Evolutionary conservation across 495 filamentous ascomycete species (phyloP).

Genomic region (Penicillium bovifimosum): DNA sequence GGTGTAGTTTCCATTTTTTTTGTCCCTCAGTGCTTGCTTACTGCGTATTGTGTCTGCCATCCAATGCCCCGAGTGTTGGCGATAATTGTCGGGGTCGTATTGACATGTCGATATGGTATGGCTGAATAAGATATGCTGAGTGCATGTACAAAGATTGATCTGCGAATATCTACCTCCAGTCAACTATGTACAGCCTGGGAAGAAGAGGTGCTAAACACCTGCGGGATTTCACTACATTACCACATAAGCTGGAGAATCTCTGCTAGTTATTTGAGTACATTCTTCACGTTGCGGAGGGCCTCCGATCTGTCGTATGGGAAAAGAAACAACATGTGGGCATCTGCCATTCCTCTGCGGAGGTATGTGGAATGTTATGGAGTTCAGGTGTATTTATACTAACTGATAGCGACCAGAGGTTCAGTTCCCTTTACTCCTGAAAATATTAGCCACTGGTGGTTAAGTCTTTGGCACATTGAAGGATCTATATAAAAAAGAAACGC

Average conservation of each 20-base stretch:
- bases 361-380: conserved; percentile 11
- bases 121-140: background rate
- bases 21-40: background rate
- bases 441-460: conserved; percentile 21
- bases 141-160: background rate
- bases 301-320: background rate
- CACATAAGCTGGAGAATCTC: too few relatives aligned
- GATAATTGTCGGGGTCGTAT: background rate
- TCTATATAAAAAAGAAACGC: conserved; percentile 2
- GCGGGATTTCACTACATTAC: too few relatives aligned
- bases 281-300: conserved; percentile 25
- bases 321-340: conserved; percentile 13
- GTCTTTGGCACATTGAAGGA: conserved; percentile 5
- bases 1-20: background rate
- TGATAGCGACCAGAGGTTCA: background rate
- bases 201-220: too few relatives aligned
- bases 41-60: too few relatives aligned
- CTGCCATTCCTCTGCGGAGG: conserved; percentile 20
- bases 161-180: too few relatives aligned
- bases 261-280: conserved; percentile 8
- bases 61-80: background rate
- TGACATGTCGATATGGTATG: too few relatives aligned
- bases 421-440: background rate
- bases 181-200: too few relatives aligned
- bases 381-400: conserved; percentile 17